Evolutionary conservation across 805 yeast genomes (phyloP), one percentile per base, ranked within the genome.

Genomic region (Saccharomycopsis amapae): DNA sequence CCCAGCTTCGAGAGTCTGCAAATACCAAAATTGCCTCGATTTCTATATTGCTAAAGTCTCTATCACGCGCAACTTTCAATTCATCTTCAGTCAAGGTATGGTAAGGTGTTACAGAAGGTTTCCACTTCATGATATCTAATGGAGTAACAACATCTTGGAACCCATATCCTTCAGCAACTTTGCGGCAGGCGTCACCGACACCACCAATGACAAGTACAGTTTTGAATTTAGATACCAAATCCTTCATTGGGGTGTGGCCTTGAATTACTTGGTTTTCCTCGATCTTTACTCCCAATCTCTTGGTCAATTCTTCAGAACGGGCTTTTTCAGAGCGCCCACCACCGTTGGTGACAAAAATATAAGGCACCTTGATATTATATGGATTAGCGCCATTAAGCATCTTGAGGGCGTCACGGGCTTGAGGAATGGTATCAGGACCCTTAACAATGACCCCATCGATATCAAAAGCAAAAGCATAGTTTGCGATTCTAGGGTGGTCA

Each of bases 241-340:
- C 94, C 55, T 77, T 80, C 93, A 87, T 87, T 28, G 96, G 96
- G 1, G 96, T 87, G 63, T 87, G 95, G 51, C 95, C 95, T 64
- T 87, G 96, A 56, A 87, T 83, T 49, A 87, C 83, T 66, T 87
- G 96, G 45, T 79, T 86, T 37, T 78, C 78, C 10, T 81, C 74
- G 49, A 87, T 76, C 33, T 73, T 73, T 33, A 76, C 64, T 18
- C 71, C 75, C 52, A 87, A 69, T 53, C 86, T 67, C 46, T 72
- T 69, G 36, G 80, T 68, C 57, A 87, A 69, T 54, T 85, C 93
- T 46, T 72, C 73, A 40, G 90, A 83, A 55, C 96, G 71, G 7
- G 75, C 79, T 46, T 67, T 60, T 62, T 87, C 96, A 6, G 86
- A 81, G 58, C 83, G 77, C 42, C 96, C 96, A 55, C 96, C 95